Evolutionary conservation across 2,329 filamentous ascomycete species (phyloP), one percentile per base, ranked within the genome.

Genomic region (Beauveria sp.): DNA sequence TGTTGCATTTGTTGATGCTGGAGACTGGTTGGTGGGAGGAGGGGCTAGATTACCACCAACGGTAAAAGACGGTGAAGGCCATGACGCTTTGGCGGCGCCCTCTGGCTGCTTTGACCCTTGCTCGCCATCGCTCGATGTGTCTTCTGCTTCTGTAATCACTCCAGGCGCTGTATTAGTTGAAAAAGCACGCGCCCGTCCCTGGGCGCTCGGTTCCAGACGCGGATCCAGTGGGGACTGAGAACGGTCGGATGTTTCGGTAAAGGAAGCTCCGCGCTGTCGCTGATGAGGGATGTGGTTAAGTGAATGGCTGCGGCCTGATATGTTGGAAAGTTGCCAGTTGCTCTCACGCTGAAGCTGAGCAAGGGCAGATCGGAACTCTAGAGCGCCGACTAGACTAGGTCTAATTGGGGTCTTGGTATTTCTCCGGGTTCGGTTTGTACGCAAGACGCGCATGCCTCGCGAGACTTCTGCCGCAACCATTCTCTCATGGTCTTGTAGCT

Each of bases 281-380:
- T 66, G 63, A 5, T 63, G 61, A 28, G 63, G 63, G 18, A 73
- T 40, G 26, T 73, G 68, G 49, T 71, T 65, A 10, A 74, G 71
- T 0, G 77, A 78, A 46, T 76, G 73, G 67, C 87, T 85, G 63
- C 89, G 83, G 26, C 86, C 75, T 65, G 86, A 81, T 63, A 96
- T 86, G 2, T 86, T 83, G 49, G 86, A 83, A 20, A 89, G 82
- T 67, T 87, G 86, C 28, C 90, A 84, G 65, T 91, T 95, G 69
- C 90, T 85, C 61, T 91, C 90, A 65, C 87, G 89, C 68, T 96
- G 87, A 61, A 99, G 76, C 3, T 92, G 92, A n/a, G 90, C 88
- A 51, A 99, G 78, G 3, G 96, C 88, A 2, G 93, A 93, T 67
- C 93, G 85, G 68, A 99, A 99, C 74, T 99, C 95, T 62, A 99